phyloP scores from a whole-genome alignment of 2,329 filamentous ascomycete species.

The Nothophoma quercina region DNA sequence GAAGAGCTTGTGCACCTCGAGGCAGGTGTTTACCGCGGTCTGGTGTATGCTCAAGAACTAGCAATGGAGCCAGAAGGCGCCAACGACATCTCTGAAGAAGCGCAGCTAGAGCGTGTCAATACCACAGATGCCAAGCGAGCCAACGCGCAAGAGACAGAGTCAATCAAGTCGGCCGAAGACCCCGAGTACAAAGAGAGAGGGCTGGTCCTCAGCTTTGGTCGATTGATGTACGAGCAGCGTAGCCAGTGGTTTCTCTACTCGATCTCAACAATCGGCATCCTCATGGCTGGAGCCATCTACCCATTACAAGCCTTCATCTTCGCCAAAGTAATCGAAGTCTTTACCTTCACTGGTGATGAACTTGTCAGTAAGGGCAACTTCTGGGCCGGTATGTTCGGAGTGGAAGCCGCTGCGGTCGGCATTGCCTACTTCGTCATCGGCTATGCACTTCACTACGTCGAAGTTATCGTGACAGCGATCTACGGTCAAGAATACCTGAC shows the following conservation, averaged over 20 bases:
- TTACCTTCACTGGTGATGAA: slow-evolving; percentile 41
- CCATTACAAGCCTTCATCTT: slow-evolving; percentile 51
- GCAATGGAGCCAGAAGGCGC: slow-evolving; percentile 33
- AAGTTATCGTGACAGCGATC: slow-evolving; percentile 56
- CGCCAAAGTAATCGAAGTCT: slow-evolving; percentile 47
- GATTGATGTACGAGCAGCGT: slow-evolving; percentile 45
- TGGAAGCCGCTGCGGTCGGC: slow-evolving; percentile 63
- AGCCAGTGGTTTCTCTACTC: slow-evolving; percentile 45
- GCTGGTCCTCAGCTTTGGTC: slow-evolving; percentile 43
- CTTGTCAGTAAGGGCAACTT: slow-evolving; percentile 57
- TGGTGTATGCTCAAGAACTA: slow-evolving; percentile 63
- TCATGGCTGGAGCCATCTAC: slow-evolving; percentile 46
- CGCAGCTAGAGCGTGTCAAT: slow-evolving; percentile 13
- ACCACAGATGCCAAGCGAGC: slow-evolving; percentile 27
- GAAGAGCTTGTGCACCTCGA: slow-evolving; percentile 70
- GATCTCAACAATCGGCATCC: slow-evolving; percentile 37
- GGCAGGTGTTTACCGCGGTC: slow-evolving; percentile 69
- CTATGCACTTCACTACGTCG: slow-evolving; percentile 40
- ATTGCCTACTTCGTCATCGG: slow-evolving; percentile 62
- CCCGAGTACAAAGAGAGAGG: slow-evolving; percentile 41
- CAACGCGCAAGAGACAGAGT: slow-evolving; percentile 23
- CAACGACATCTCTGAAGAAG: slow-evolving; percentile 10
- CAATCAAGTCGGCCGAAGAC: slow-evolving; percentile 21
- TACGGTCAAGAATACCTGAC: slow-evolving; percentile 69
- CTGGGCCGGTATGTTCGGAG: slow-evolving; percentile 72